phyloP scores from a whole-genome alignment of 768 basidiomycete genomes.

The Mycena crocata region DNA sequence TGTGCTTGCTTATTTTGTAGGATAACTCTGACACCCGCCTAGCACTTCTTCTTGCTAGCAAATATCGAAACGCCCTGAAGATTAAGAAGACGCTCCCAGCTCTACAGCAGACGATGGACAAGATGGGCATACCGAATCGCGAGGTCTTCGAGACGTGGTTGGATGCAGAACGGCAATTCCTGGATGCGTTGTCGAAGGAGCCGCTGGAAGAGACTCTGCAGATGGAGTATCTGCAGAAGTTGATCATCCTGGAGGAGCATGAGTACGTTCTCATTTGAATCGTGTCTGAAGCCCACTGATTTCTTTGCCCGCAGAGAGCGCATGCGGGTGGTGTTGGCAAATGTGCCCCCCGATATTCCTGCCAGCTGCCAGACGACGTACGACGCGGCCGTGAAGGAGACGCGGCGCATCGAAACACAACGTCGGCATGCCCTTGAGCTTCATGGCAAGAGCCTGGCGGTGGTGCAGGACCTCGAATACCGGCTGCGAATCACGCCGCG shows the following conservation, averaged over 20 bases:
- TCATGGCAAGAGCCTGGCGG: constrained; percentile 3
- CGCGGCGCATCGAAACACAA: constrained; percentile 11
- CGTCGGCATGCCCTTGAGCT: constrained; percentile 30
- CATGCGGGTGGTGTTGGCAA: not conserved
- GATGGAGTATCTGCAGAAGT: constrained; percentile 28
- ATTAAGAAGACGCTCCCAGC: not conserved
- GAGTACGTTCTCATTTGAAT: constrained; percentile 9
- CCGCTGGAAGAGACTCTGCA: constrained; percentile 28
- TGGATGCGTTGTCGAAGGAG: constrained; percentile 29
- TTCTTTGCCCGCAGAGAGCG: not conserved
- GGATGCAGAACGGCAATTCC: constrained; percentile 27
- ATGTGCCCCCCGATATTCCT: too few relatives aligned
- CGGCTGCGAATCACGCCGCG: not conserved
- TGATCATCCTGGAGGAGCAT: constrained; percentile 10
- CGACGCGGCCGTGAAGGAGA: not conserved
- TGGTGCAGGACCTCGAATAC: constrained; percentile 16
- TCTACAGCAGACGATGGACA: not conserved
- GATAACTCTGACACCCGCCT: not conserved
- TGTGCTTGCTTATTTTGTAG: not conserved
- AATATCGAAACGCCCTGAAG: not conserved
- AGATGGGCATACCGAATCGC: not conserved
- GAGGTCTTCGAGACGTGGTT: not conserved
- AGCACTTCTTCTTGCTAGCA: not conserved
- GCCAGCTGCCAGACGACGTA: too few relatives aligned
- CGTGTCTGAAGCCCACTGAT: too few relatives aligned